Evolutionary conservation across 2,329 filamentous ascomycete species (phyloP).

Genomic region (Pestalotiopsis sp.): DNA sequence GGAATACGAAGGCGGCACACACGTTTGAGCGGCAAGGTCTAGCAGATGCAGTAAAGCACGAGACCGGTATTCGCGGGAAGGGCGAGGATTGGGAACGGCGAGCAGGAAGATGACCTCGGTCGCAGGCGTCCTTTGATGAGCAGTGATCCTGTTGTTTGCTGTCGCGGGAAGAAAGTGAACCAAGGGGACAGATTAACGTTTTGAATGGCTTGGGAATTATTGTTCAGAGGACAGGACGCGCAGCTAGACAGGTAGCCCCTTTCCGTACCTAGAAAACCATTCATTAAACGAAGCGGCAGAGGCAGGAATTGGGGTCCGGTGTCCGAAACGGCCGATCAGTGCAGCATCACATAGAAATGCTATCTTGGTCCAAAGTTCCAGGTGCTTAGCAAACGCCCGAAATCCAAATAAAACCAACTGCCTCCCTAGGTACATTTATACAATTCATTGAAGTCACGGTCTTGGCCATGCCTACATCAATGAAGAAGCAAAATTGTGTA

Average conservation of each 20-base stretch:
- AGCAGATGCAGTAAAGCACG: constrained; percentile 18
- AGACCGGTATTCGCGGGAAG: constrained; percentile 3
- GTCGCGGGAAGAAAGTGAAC: background rate
- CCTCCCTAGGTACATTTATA: too few relatives aligned
- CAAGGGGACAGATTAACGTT: constrained; percentile 5
- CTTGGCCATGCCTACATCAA: too few relatives aligned
- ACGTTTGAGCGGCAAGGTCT: constrained; percentile 3
- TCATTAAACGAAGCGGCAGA: background rate
- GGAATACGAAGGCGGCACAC: constrained; percentile 3
- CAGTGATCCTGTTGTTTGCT: background rate
- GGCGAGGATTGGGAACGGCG: constrained; percentile 3
- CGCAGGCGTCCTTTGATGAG: background rate
- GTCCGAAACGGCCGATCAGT: background rate
- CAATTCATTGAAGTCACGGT: too few relatives aligned
- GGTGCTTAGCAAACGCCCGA: too few relatives aligned
- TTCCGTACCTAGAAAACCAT: background rate
- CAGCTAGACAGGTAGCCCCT: background rate
- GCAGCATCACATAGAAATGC: background rate
- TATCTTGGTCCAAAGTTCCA: background rate
- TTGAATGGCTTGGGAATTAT: background rate
- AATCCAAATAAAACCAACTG: too few relatives aligned
- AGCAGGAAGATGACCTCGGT: background rate
- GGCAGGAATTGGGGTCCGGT: background rate
- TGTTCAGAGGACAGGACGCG: background rate
- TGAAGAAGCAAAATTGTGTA: too few relatives aligned